phyloP scores from a whole-genome alignment of 441 rosid species.

The Flueggea neowawraea region DNA sequence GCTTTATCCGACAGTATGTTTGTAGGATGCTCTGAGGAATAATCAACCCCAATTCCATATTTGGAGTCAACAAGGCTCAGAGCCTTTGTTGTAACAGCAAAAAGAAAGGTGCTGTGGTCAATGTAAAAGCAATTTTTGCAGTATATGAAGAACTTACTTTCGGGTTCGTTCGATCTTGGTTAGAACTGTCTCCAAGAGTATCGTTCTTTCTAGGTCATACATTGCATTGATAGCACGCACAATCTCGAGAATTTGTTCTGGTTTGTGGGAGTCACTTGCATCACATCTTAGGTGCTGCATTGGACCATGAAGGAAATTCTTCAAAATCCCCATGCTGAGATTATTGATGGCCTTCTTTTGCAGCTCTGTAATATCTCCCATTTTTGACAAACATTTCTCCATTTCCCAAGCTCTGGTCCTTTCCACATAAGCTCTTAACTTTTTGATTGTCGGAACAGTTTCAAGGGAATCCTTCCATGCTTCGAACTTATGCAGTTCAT shows the following conservation, averaged over 20 bases:
- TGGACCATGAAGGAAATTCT: slow-evolving; percentile 90
- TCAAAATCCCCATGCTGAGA: slow-evolving; percentile 80
- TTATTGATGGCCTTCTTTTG: slow-evolving; percentile 72
- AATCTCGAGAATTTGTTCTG: slow-evolving; percentile 78
- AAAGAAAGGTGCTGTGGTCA: too few relatives aligned
- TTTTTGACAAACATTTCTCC: slow-evolving; percentile 75
- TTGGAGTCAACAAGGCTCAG: too few relatives aligned
- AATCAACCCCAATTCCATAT: too few relatives aligned
- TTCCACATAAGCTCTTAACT: slow-evolving; percentile 79
- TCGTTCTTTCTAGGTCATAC: slow-evolving; percentile 79
- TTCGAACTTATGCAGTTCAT: slow-evolving; percentile 79
- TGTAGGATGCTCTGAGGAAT: too few relatives aligned
- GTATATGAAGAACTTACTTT: slow-evolving; percentile 24
- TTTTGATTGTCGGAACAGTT: slow-evolving; percentile 94
- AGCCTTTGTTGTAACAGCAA: too few relatives aligned
- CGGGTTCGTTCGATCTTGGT: slow-evolving; percentile 51
- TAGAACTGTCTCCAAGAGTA: slow-evolving; percentile 71
- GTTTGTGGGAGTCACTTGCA: slow-evolving; percentile 60
- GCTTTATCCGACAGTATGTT: too few relatives aligned
- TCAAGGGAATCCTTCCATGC: slow-evolving; percentile 96
- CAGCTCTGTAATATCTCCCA: slow-evolving; percentile 83
- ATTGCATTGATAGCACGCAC: slow-evolving; percentile 95
- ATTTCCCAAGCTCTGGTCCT: slow-evolving; percentile 64
- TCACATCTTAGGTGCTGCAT: slow-evolving; percentile 96
- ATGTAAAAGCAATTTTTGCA: too few relatives aligned